Evolutionary conservation across 2,329 filamentous ascomycete genomes (phyloP).

Genomic region (Ceratocystis smalleyi): DNA sequence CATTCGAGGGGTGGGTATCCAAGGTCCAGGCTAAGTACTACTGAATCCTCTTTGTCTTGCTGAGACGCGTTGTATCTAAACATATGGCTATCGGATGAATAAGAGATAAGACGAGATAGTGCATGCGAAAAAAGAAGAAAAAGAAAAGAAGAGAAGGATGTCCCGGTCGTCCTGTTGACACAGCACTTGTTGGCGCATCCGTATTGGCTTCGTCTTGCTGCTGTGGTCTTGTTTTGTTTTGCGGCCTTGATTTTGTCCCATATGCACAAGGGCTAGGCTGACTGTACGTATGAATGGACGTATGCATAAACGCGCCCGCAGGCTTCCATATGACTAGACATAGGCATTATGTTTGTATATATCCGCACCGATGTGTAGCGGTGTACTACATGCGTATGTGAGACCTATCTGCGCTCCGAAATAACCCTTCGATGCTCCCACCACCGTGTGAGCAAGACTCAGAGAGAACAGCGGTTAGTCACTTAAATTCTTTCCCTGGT

Average conservation of each 20-base stretch:
- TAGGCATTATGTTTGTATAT: neutral
- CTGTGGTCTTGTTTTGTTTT: neutral
- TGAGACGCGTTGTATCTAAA: too few species aligned
- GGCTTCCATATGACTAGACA: neutral
- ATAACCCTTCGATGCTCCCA: neutral
- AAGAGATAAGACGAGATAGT: neutral
- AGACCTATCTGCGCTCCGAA: neutral
- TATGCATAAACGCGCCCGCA: too few species aligned
- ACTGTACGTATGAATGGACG: too few species aligned
- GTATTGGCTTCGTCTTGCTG: neutral
- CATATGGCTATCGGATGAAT: too few species aligned
- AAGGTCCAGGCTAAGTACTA: neutral
- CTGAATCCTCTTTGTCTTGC: neutral
- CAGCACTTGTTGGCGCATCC: neutral
- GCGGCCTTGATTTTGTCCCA: neutral
- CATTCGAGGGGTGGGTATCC: neutral
- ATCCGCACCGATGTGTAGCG: neutral
- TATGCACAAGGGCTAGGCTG: too few species aligned
- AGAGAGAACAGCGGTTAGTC: neutral
- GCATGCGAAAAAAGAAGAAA: neutral
- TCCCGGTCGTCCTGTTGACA: neutral
- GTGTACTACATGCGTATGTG: neutral
- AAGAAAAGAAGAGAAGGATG: neutral
- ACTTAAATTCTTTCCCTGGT: neutral
- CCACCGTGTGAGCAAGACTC: neutral